These are phyloP conservation scores for Didymella sp. DNA, from an alignment of 2,329 filamentous ascomycete genomes.

Conservation along the genomic window DNA sequence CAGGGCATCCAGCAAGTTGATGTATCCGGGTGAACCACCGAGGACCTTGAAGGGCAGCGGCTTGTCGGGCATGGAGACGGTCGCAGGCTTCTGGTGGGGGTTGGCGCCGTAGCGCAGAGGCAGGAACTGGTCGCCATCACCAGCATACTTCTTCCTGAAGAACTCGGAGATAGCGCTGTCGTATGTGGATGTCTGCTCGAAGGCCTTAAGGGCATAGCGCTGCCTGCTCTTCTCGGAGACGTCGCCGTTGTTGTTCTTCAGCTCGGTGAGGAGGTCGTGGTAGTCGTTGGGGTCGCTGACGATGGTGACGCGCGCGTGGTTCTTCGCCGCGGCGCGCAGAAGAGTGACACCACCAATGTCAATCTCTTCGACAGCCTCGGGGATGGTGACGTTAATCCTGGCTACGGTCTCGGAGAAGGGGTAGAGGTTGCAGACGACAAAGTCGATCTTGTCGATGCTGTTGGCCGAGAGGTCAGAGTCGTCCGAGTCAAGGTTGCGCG, in stretches of 20 bases:
- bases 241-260: slow-evolving; percentile 79
- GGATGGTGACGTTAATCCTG: slow-evolving; percentile 95
- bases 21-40: slow-evolving; percentile 88
- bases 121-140: slow-evolving; percentile 81
- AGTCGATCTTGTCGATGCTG: slow-evolving; percentile 53
- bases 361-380: slow-evolving; percentile 97
- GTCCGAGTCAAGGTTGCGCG: slow-evolving; percentile 91
- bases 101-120: slow-evolving; percentile 94
- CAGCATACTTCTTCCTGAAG: slow-evolving; percentile 96
- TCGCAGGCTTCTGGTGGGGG: slow-evolving; percentile 96
- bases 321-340: slow-evolving; percentile 95
- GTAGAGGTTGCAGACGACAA: slow-evolving; percentile 88
- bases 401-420: slow-evolving; percentile 98
- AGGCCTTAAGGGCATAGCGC: slow-evolving; percentile 93
- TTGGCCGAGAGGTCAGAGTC: slow-evolving; percentile 82
- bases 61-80: slow-evolving; percentile 76
- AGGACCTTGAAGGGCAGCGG: slow-evolving; percentile 94
- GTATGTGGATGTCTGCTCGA: slow-evolving; percentile 97
- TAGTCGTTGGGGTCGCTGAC: slow-evolving; percentile 95
- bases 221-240: slow-evolving; percentile 86
- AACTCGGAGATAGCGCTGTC: slow-evolving; percentile 93
- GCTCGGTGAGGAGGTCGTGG: slow-evolving; percentile 88
- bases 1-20: slow-evolving; percentile 94
- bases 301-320: slow-evolving; percentile 94
- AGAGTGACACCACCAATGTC: slow-evolving; percentile 96